phyloP scores from a whole-genome alignment of 2,329 filamentous ascomycete genomes.

The Cladophialophora bantiana region DNA sequence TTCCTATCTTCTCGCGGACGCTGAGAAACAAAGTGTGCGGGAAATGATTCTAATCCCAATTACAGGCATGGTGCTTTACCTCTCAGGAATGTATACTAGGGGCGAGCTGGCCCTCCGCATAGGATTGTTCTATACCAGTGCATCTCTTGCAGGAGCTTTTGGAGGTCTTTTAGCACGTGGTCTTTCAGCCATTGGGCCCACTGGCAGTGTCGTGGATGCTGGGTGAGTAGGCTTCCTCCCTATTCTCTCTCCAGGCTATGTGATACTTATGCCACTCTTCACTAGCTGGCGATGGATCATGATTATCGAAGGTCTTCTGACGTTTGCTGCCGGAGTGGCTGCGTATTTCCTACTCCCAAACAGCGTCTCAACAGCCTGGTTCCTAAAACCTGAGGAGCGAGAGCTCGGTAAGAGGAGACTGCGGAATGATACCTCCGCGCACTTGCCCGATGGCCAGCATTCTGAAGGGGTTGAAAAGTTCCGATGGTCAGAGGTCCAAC shows the following conservation, averaged over 20 bases:
- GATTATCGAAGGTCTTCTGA: constrained; percentile 46
- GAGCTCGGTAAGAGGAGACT: constrained; percentile 74
- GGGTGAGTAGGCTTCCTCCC: constrained; percentile 4
- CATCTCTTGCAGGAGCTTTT: constrained; percentile 82
- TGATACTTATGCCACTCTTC: neutral
- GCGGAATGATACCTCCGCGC: constrained; percentile 71
- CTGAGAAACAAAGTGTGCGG: neutral
- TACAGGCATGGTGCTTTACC: constrained; percentile 52
- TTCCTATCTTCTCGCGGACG: neutral
- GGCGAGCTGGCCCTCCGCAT: constrained; percentile 78
- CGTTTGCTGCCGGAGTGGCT: constrained; percentile 41
- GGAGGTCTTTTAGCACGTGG: constrained; percentile 83
- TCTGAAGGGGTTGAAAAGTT: constrained; percentile 70
- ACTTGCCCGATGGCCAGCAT: constrained; percentile 57
- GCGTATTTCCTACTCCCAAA: constrained; percentile 72
- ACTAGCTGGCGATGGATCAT: constrained; percentile 34
- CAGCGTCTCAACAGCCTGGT: constrained; percentile 77
- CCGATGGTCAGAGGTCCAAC: constrained; percentile 73
- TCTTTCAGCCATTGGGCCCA: constrained; percentile 77
- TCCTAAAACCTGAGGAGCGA: constrained; percentile 73
- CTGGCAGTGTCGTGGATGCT: constrained; percentile 58
- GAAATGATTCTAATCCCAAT: neutral
- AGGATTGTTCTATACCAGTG: constrained; percentile 83
- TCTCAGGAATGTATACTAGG: constrained; percentile 69
- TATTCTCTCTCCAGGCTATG: neutral